phyloP scores from a whole-genome alignment of 306 rosid genomes.

The Leucaena leucocephala region DNA sequence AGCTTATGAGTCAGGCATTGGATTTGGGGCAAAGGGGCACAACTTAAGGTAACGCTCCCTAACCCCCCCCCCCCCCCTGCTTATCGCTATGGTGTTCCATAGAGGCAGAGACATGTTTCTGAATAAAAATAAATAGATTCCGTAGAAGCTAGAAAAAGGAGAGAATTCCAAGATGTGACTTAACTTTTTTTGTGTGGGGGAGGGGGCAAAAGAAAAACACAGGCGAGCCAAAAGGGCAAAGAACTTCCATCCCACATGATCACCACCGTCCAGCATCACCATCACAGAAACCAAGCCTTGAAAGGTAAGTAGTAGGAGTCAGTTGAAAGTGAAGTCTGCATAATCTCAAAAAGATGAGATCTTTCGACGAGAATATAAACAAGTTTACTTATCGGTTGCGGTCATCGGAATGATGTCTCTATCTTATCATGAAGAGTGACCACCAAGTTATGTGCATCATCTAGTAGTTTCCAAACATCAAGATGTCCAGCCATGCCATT shows the following conservation, averaged over 20 bases:
- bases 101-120: slow-evolving; percentile 30
- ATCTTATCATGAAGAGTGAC: slow-evolving; percentile 95
- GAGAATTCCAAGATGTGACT: slow-evolving; percentile 20
- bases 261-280: background rate
- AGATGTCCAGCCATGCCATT: slow-evolving; percentile 97
- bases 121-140: slow-evolving; percentile 28
- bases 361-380: slow-evolving; percentile 30
- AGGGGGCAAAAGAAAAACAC: background rate
- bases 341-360: slow-evolving; percentile 23
- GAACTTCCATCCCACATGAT: background rate
- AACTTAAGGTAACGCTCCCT: slow-evolving; percentile 40
- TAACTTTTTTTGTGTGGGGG: background rate
- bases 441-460: slow-evolving; percentile 95
- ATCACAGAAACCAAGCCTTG: slow-evolving; percentile 10
- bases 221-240: background rate
- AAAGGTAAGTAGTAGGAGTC: slow-evolving; percentile 28
- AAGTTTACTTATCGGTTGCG: slow-evolving; percentile 33
- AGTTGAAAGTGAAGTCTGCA: slow-evolving; percentile 17
- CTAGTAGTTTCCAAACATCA: slow-evolving; percentile 96
- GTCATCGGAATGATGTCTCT: slow-evolving; percentile 62
- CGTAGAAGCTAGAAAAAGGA: background rate
- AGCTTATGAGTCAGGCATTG: slow-evolving; percentile 12
- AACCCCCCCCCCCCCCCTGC: slow-evolving; percentile 8
- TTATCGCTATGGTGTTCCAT: slow-evolving; percentile 38
- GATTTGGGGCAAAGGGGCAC: slow-evolving; percentile 43